Base-by-base conservation (phyloP, 768 basidiomycete genomes). In the Leucocoprinus sp. region DNA sequence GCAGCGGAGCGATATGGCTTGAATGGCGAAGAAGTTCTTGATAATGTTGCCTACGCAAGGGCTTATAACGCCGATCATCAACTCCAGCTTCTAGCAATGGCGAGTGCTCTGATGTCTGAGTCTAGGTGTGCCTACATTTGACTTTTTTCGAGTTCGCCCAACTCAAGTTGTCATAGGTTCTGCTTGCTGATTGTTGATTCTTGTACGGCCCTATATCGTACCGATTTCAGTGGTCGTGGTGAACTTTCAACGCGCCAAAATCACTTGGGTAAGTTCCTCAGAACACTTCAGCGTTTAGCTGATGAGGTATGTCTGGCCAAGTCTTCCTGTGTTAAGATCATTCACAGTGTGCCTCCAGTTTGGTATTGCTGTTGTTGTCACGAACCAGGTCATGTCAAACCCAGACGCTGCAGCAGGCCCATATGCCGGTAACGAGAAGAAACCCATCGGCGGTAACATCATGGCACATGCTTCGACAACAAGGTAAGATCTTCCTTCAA, bases 1-100 rank as follows among this genome's bases (percentile, higher is more conserved):
- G 90, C 93, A 8, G 95, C 96, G 2, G 93, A 96, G 66, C 74
- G 96, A 41, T 93, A 84, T 60, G 96, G 96, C n/a, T 70, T 99
- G 54, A 95, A 91, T 53, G 93, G 93, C 37, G 95, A 99, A 62
- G 95, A 97, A 62, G 96, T 98, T 0, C 69, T 98, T 52, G 96
- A 99, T 62, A 99, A 99, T 55, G 87, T 99, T 26, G 96, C 96
- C 19, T 98, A 98, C 67, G 96, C 96, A 1, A 74, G 96, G 54
- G 96, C 96, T 55, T 98, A 97, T 64, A 99, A 99, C 57, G 95
- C 93, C 29, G 96, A 98, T 60, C 96, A 98, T 65, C 96, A 99
- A 59, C 78, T 88, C 45, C 77, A 87, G 42, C 71, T 99, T 45
- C 69, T 99, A 49, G 82, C 91, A 0, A 86, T 80, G 54, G 96